Conservation (phyloP, 371 early-diverging fungal species). For the Mucor racemosus region DNA sequence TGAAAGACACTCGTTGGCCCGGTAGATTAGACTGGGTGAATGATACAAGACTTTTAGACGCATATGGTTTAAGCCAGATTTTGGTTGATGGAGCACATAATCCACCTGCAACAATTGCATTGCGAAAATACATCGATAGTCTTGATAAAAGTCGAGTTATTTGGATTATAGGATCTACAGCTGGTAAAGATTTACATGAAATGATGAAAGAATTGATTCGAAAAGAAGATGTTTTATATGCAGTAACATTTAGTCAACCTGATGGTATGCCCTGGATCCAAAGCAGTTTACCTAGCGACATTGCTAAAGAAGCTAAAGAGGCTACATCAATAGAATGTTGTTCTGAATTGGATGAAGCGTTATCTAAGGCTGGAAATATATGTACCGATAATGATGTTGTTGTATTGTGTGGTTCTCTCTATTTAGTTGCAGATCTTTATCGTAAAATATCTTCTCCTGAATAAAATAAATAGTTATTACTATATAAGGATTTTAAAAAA, state of each 20-base stretch:
- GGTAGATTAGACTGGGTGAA: constrained; percentile 81
- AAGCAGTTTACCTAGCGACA: constrained; percentile 47
- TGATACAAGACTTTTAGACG: not conserved
- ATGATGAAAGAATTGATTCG: constrained; percentile 63
- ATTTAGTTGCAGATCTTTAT: constrained; percentile 82
- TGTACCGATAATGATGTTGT: constrained; percentile 45
- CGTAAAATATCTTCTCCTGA: constrained; percentile 29
- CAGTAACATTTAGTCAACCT: constrained; percentile 76
- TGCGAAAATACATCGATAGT: constrained; percentile 68
- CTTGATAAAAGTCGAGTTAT: constrained; percentile 43
- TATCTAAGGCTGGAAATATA: constrained; percentile 20
- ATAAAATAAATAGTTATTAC: not conserved
- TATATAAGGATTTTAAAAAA: not conserved
- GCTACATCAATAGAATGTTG: constrained; percentile 19
- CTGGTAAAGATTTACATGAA: constrained; percentile 68
- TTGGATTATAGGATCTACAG: constrained; percentile 84
- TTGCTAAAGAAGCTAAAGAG: constrained; percentile 29
- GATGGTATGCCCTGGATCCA: constrained; percentile 90
- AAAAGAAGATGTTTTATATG: constrained; percentile 62
- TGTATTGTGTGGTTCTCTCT: constrained; percentile 85
- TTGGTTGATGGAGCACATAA: constrained; percentile 94
- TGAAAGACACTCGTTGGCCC: constrained; percentile 74
- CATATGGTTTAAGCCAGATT: constrained; percentile 32
- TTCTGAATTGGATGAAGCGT: constrained; percentile 30
- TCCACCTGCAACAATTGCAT: constrained; percentile 66